A percentile compares a stretch with the other conserved stretches of the same genome.
Conservation (phyloP, 2,329 filamentous ascomycete genomes). For the Talaromyces rugulosus region DNA sequence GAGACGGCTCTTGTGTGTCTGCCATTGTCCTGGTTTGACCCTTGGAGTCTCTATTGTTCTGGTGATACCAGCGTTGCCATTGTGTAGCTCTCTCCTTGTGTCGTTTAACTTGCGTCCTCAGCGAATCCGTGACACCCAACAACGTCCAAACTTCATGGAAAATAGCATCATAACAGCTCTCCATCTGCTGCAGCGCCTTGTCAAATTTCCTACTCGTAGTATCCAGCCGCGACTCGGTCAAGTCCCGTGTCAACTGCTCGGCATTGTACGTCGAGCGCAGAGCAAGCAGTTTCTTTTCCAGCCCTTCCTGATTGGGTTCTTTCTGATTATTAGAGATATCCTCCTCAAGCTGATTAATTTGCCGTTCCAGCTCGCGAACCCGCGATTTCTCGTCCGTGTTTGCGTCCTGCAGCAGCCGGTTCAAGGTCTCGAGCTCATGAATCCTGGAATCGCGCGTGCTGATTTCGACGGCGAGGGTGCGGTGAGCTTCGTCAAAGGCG, state of each 20-base stretch:
- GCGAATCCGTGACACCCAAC: slow-evolving; percentile 21
- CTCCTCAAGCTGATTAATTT: not conserved
- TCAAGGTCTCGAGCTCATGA: slow-evolving; percentile 18
- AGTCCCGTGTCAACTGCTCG: slow-evolving; percentile 15
- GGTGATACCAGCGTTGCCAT: slow-evolving; percentile 26
- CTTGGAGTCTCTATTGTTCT: slow-evolving; percentile 11
- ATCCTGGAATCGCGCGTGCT: slow-evolving; percentile 18
- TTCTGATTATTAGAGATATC: not conserved
- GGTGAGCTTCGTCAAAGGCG: slow-evolving; percentile 26
- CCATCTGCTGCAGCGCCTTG: slow-evolving; percentile 18
- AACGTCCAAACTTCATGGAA: slow-evolving; percentile 28
- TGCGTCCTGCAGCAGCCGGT: not conserved
- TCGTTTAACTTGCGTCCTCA: slow-evolving; percentile 28
- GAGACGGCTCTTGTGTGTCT: not conserved
- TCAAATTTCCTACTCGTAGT: slow-evolving; percentile 10
- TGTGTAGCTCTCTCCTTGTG: slow-evolving; percentile 29
- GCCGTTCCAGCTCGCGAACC: not conserved
- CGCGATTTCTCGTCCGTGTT: not conserved
- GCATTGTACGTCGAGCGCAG: slow-evolving; percentile 27
- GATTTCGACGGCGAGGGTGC: slow-evolving; percentile 21
- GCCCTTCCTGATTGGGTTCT: slow-evolving; percentile 1
- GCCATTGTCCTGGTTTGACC: not conserved
- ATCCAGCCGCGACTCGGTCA: slow-evolving; percentile 7
- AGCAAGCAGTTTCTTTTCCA: slow-evolving; percentile 12
- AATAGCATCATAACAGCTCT: slow-evolving; percentile 28